These are phyloP conservation scores for Hygrocybe punicea DNA, from an alignment of 768 basidiomycete genomes.

Conservation along the genomic window DNA sequence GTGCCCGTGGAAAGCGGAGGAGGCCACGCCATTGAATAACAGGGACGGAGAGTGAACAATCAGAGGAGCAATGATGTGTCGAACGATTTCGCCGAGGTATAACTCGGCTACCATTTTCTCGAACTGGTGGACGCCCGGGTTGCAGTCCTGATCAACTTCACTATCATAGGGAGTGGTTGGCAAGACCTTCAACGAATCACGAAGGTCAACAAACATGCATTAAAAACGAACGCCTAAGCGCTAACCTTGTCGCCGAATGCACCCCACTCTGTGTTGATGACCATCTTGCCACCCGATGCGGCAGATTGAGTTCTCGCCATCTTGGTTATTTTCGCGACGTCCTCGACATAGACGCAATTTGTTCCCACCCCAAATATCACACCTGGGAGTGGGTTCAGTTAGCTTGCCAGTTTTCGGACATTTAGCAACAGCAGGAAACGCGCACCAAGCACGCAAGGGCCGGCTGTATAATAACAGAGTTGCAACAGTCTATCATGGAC, in stretches of 20 bases:
- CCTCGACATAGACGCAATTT: constrained; percentile 80
- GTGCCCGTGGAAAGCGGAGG: constrained; percentile 58
- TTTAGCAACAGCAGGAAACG: constrained; percentile 35
- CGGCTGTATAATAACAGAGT: background rate
- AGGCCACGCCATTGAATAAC: constrained; percentile 61
- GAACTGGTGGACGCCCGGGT: constrained; percentile 70
- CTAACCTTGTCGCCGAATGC: constrained; percentile 67
- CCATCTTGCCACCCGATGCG: constrained; percentile 50
- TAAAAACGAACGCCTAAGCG: constrained; percentile 40
- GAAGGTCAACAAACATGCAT: background rate
- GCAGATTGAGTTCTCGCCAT: constrained; percentile 43
- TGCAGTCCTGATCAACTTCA: constrained; percentile 72
- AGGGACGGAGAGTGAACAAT: constrained; percentile 54
- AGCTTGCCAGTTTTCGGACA: constrained; percentile 45
- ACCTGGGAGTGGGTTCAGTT: constrained; percentile 62
- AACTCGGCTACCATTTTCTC: constrained; percentile 84
- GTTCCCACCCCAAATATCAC: constrained; percentile 84
- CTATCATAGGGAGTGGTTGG: constrained; percentile 61
- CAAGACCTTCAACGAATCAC: background rate
- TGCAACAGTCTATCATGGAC: background rate
- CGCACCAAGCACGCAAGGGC: constrained; percentile 54
- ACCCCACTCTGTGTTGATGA: constrained; percentile 83
- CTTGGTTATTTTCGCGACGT: constrained; percentile 60
- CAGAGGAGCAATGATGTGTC: constrained; percentile 65
- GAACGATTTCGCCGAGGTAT: constrained; percentile 77